phyloP scores from a whole-genome alignment of 2,329 filamentous ascomycete species.

The Rutstroemia sydowiana region DNA sequence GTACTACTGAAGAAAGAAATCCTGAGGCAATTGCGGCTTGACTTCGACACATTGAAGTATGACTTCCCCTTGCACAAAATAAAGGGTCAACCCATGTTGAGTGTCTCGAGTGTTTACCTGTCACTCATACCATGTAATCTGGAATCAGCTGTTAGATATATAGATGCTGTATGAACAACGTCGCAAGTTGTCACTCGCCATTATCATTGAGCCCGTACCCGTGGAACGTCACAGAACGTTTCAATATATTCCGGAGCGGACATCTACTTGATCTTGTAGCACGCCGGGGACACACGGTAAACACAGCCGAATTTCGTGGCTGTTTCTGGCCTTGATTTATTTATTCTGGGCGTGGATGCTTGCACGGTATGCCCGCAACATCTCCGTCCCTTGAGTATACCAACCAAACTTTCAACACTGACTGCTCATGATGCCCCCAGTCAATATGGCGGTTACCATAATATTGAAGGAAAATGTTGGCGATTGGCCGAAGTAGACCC shows the following conservation, averaged over 20 bases:
- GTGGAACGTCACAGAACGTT: constrained; percentile 7
- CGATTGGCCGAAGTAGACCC: background rate
- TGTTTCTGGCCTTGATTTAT: no score
- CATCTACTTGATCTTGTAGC: constrained; percentile 11
- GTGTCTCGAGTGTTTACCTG: constrained; percentile 3
- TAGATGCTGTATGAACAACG: no score
- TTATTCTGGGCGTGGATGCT: no score
- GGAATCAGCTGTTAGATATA: no score
- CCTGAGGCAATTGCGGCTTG: no score
- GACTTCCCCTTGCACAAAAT: background rate
- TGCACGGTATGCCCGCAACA: no score
- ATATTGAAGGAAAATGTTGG: constrained; percentile 1
- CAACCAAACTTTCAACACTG: background rate
- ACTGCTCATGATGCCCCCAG: background rate
- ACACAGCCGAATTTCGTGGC: background rate
- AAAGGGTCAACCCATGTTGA: background rate
- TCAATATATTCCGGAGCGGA: constrained; percentile 10
- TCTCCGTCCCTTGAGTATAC: constrained; percentile 4
- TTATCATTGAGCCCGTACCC: background rate
- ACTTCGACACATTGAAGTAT: background rate
- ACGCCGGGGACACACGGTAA: constrained; percentile 1
- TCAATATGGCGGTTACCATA: background rate
- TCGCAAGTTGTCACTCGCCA: no score
- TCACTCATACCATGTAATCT: background rate
- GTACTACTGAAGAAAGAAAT: no score